A percentile compares a stretch with the other conserved stretches of the same genome.
Evolutionary conservation across 345 rosid genomes (phyloP).

Genomic region (Punica granatum): DNA sequence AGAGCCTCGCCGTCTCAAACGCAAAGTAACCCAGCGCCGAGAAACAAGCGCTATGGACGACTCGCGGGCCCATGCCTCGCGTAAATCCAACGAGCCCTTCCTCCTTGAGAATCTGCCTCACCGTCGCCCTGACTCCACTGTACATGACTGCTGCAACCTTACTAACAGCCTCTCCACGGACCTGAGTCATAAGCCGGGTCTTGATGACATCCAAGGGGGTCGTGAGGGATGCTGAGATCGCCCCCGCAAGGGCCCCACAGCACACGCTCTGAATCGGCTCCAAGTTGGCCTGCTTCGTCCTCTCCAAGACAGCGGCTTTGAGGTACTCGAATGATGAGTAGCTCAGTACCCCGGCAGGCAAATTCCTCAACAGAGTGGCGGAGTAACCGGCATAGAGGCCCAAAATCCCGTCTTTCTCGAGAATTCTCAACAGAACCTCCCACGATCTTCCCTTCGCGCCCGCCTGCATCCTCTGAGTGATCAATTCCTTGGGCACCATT

Average conservation of each 20-base stretch:
- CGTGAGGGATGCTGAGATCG: constrained; percentile 80
- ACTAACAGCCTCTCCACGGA: constrained; percentile 32
- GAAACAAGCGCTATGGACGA: constrained; percentile 90
- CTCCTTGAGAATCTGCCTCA: constrained; percentile 74
- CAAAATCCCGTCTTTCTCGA: constrained; percentile 80
- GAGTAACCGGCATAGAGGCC: constrained; percentile 90
- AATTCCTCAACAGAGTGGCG: constrained; percentile 78
- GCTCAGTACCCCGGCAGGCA: constrained; percentile 88
- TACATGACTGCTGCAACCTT: constrained; percentile 58
- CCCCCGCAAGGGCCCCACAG: constrained; percentile 90
- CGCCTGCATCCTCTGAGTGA: constrained; percentile 89
- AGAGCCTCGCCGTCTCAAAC: constrained; percentile 83
- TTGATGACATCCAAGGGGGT: constrained; percentile 91
- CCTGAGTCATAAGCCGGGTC: constrained; percentile 93
- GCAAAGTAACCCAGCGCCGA: constrained; percentile 89
- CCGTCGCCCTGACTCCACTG: constrained; percentile 48
- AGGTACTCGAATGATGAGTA: constrained; percentile 88
- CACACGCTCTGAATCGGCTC: constrained; percentile 83
- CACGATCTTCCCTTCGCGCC: constrained; percentile 82
- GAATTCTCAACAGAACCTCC: constrained; percentile 54
- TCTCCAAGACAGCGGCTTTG: constrained; percentile 68
- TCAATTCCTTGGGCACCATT: constrained; percentile 91
- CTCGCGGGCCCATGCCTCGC: constrained; percentile 80
- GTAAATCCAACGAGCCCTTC: constrained; percentile 90
- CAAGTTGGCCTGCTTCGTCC: constrained; percentile 46